Base-by-base conservation (phyloP, 2,329 filamentous ascomycete genomes). In the Aspergillus fumigatus region DNA sequence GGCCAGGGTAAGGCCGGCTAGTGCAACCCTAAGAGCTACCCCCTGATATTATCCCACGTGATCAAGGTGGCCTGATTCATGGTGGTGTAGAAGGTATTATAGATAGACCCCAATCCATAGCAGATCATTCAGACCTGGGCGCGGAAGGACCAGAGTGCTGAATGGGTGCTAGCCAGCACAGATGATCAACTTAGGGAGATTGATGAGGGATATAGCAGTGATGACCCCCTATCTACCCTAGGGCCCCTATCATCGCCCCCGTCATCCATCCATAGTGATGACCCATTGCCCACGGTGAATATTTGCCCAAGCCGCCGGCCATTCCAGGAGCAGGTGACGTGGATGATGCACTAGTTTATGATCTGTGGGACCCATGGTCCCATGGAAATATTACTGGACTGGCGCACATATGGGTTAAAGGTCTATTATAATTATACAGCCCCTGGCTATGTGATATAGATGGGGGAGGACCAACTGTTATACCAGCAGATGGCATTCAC, bases 401-500 rank as follows among this genome's bases (percentile, higher is more conserved):
- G 35, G 50, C 35, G 26, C 5, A 53, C 23, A 35, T 57, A 51
- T 32, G 25, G 55, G 29, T 32, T 57, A 11, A 56, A 56, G 53
- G 53, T 59, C n/a, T 21, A 56, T 48, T 56, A 53, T 32, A 59
- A 51, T n/a, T 50, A 11, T 17, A 56, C 47, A 0, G 26, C 27
- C 1, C 57, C 50, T 11, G 50, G 50, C 4, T 26, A 56, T 27
- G n/a, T 53, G 11, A 54, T 8, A 1, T 56, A 25, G 43, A 23
- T 41, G 19, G 27, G 47, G 1, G 19, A 14, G 21, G 50, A 56
- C 14, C 2, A 48, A 32, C 4, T 58, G 3, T 27, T 55, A 29
- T 59, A 56, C 29, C 45, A 59, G 40, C 4, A 54, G 0, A 11
- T 54, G 2, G 3, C 27, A 2, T 59, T 59, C n/a, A 59, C 23